Percentiles rank a stretch among this genome's conserved stretches.
Conservation (phyloP, 2,329 filamentous ascomycete genomes). For the Emergomyces orientalis region DNA sequence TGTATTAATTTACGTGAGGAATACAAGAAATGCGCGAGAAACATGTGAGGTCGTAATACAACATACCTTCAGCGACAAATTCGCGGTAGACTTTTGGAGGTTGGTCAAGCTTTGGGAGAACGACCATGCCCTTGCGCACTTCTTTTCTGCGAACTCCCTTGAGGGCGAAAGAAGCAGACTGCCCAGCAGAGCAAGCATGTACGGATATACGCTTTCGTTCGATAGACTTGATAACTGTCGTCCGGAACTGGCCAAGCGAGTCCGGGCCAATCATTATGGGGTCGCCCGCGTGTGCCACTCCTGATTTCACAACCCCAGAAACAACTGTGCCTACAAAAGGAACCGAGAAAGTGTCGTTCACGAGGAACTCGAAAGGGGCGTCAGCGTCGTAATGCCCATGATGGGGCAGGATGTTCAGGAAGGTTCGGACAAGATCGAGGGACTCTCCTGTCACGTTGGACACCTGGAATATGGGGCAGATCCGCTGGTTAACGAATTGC, state of each 20-base stretch:
- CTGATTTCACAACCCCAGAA: constrained; percentile 80
- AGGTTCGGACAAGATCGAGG: constrained; percentile 80
- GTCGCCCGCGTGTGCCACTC: constrained; percentile 85
- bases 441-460: constrained; percentile 94
- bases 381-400: constrained; percentile 85
- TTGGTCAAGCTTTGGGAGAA: constrained; percentile 71
- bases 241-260: constrained; percentile 77
- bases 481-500: constrained; percentile 88
- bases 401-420: constrained; percentile 90
- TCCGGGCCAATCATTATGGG: constrained; percentile 82
- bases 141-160: constrained; percentile 83
- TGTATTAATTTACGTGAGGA: not conserved
- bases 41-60: not conserved
- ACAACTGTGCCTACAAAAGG: constrained; percentile 96
- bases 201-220: constrained; percentile 89
- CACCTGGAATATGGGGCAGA: constrained; percentile 95
- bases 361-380: constrained; percentile 84
- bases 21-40: not conserved
- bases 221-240: constrained; percentile 81
- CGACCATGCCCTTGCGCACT: constrained; percentile 96
- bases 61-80: constrained; percentile 64
- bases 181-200: constrained; percentile 77
- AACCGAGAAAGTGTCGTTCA: constrained; percentile 97
- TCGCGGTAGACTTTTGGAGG: constrained; percentile 65
- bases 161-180: constrained; percentile 85